Evolutionary conservation across 371 early-diverging fungal species (phyloP), one percentile per base, ranked within the genome.

Genomic region (Mortierella sp.): DNA sequence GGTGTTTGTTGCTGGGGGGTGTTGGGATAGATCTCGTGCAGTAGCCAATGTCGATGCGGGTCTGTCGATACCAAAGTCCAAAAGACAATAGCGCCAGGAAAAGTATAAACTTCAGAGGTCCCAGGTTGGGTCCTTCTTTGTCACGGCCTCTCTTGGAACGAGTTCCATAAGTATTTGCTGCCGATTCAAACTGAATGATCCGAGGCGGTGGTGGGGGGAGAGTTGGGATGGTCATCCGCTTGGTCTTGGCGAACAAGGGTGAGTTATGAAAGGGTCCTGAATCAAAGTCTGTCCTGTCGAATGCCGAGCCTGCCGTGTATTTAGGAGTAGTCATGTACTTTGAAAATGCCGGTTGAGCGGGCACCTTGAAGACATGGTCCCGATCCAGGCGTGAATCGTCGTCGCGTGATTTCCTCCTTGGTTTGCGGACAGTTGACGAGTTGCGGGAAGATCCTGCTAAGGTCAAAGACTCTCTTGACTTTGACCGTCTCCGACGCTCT

Each of bases 1-100:
- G 63, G 16, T 32, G 35, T 32, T 63, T 35, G 63, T 32, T 63
- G 63, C 32, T 32, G 63, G 63, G 4, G 0, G 18, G 35, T 18
- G 63, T 35, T 6, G 63, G 63, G 35, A 18, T 63, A 63, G 18
- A 63, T 6, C 24, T 51, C 16, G 73, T 72, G 41, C 83, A 83
- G 38, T 68, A 83, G 38, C 83, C 83, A 68, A 83, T 78, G 4
- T 75, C 73, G 44, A 78, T 68, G 14, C 83, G 75, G 48, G 76
- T 68, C 41, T 78, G 79, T 55, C 83, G 75, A 60, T 83, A 83
- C 83, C 83, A 83, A 24, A 73, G 32, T 12, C 71, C 76, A 49
- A 73, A 83, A 14, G 68, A 29, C 11, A 83, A 65, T 2, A 73
- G 58, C 6, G 46, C 43, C 18, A 77, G 43, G 43, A 68, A 65